A percentile compares a stretch with the other conserved stretches of the same genome.
Evolutionary conservation across 2,329 filamentous ascomycete species (phyloP).

Genomic region (Alternaria arbusti): DNA sequence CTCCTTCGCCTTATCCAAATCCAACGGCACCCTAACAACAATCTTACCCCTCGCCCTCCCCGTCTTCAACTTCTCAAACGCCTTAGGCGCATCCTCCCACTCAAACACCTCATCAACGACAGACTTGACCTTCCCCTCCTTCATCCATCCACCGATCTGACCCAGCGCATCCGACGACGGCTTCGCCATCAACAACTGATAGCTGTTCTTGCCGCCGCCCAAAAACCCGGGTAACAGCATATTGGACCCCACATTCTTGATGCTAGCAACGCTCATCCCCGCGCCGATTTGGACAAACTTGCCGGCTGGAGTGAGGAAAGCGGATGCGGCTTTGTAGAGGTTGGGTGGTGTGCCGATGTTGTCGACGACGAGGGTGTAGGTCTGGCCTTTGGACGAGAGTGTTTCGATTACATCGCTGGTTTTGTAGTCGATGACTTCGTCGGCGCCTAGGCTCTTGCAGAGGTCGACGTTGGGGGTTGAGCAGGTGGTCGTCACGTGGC

Average conservation of each 20-base stretch:
- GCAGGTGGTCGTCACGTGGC: slow-evolving; percentile 65
- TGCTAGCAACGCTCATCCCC: slow-evolving; percentile 20
- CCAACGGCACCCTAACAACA: slow-evolving; percentile 50
- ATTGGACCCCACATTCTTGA: slow-evolving; percentile 45
- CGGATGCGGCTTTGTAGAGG: slow-evolving; percentile 61
- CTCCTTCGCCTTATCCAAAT: slow-evolving; percentile 28
- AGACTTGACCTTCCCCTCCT: slow-evolving; percentile 63
- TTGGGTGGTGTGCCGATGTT: slow-evolving; percentile 60
- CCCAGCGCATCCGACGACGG: slow-evolving; percentile 54
- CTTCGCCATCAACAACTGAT: slow-evolving; percentile 48
- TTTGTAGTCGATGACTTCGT: slow-evolving; percentile 68
- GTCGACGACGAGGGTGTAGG: slow-evolving; percentile 64
- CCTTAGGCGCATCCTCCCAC: slow-evolving; percentile 63
- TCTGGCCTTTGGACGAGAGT: slow-evolving; percentile 56
- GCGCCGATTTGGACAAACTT: slow-evolving; percentile 52
- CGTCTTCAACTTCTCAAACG: slow-evolving; percentile 64
- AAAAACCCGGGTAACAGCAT: slow-evolving; percentile 55
- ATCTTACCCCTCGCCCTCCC: slow-evolving; percentile 66
- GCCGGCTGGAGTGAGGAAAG: slow-evolving; percentile 58
- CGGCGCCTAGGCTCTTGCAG: slow-evolving; percentile 65
- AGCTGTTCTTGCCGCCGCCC: slow-evolving; percentile 59
- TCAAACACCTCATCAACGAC: slow-evolving; percentile 63
- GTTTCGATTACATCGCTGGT: slow-evolving; percentile 54
- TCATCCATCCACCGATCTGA: slow-evolving; percentile 62
- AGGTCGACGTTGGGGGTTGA: slow-evolving; percentile 64